Conservation (phyloP, 2,329 filamentous ascomycete genomes). For the Trichoderma semiorbis region DNA sequence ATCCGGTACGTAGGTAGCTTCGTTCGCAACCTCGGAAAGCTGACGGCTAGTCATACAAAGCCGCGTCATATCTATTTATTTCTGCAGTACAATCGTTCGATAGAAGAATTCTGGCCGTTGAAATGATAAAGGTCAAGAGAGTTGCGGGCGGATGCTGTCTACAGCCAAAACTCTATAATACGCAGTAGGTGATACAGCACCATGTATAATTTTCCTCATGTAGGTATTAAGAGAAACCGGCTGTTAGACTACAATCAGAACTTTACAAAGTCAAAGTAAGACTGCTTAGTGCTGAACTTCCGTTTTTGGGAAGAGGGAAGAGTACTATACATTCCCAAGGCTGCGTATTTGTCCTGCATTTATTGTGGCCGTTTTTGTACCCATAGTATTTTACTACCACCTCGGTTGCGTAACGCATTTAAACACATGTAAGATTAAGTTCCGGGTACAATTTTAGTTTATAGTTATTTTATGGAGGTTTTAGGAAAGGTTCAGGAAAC, state of each 20-base stretch:
- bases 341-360: background rate
- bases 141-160: background rate
- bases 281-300: background rate
- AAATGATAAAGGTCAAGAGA: background rate
- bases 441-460: background rate
- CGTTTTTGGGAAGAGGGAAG: background rate
- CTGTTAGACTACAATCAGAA: background rate
- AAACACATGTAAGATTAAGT: background rate
- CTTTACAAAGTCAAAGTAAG: background rate
- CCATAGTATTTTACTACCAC: background rate
- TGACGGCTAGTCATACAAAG: background rate
- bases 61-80: background rate
- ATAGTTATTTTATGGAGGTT: too few species aligned
- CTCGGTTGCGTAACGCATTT: background rate
- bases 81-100: background rate
- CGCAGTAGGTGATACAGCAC: background rate
- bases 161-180: background rate
- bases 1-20: background rate
- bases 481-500: background rate
- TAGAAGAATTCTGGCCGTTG: background rate
- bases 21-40: background rate
- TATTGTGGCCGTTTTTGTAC: background rate
- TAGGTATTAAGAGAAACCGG: background rate
- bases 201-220: background rate
- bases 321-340: background rate